Conservation (phyloP, 768 basidiomycete genomes). For the Lentinula edodes region DNA sequence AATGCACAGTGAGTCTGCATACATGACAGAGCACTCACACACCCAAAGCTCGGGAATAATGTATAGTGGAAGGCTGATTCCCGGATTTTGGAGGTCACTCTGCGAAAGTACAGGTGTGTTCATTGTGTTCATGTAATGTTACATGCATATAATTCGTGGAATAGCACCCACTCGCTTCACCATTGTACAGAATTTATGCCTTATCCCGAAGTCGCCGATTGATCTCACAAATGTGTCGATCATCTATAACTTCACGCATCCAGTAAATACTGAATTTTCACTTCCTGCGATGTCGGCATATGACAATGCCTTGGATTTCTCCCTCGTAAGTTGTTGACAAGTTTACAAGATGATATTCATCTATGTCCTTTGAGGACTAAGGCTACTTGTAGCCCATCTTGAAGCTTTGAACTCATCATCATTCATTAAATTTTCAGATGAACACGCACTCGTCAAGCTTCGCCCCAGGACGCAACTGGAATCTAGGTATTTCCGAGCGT, state of each 20-base stretch:
- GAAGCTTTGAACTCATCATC: not conserved
- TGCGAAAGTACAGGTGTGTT: conserved; percentile 37
- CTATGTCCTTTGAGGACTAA: too few relatives aligned
- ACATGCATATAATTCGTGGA: not conserved
- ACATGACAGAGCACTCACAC: conserved; percentile 20
- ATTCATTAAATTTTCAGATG: not conserved
- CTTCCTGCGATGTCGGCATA: not conserved
- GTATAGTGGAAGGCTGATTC: conserved; percentile 45
- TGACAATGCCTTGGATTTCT: not conserved
- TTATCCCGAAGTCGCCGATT: not conserved
- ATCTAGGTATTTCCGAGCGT: not conserved
- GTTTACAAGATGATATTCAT: too few relatives aligned
- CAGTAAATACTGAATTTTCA: not conserved
- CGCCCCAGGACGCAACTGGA: not conserved
- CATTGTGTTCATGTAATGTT: not conserved
- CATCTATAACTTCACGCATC: conserved; percentile 7
- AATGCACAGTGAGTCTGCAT: conserved; percentile 38
- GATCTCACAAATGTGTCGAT: not conserved
- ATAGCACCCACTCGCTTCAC: conserved; percentile 47
- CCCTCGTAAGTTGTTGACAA: not conserved
- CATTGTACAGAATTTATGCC: conserved; percentile 42
- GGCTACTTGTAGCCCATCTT: too few relatives aligned
- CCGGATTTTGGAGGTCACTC: conserved; percentile 45
- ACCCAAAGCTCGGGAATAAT: conserved; percentile 20
- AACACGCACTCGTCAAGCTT: not conserved